phyloP scores from a whole-genome alignment of 208 protist genomes.

The Trypanosoma avium region DNA sequence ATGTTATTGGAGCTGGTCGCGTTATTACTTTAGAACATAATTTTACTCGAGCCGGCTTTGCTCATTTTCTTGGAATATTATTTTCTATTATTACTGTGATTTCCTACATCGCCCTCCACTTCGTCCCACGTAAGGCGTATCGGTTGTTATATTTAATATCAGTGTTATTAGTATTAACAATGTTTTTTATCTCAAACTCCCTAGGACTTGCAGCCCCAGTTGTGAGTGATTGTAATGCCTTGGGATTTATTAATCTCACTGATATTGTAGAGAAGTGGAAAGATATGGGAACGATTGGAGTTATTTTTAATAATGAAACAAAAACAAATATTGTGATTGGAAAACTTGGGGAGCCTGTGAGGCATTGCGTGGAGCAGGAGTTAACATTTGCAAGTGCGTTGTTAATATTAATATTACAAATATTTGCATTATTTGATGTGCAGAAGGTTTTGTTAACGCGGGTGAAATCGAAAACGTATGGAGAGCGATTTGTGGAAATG shows the following conservation, averaged over 20 bases:
- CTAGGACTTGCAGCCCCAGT: constrained; percentile 57
- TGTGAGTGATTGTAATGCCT: constrained; percentile 56
- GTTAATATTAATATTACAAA: constrained; percentile 53
- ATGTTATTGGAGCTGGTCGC: constrained; percentile 53
- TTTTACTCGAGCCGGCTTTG: constrained; percentile 59
- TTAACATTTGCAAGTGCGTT: constrained; percentile 61
- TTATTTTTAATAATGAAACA: constrained; percentile 22
- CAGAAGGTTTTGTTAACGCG: constrained; percentile 73
- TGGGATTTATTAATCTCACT: constrained; percentile 27
- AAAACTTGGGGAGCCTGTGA: constrained; percentile 49
- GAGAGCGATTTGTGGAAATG: constrained; percentile 83
- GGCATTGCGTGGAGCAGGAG: constrained; percentile 41
- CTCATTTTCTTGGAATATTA: constrained; percentile 74
- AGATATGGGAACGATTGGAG: constrained; percentile 6
- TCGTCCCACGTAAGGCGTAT: constrained; percentile 76
- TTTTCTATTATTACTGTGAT: constrained; percentile 51
- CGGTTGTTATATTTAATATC: constrained; percentile 81
- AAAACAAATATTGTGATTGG: constrained; percentile 41
- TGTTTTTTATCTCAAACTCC: constrained; percentile 67
- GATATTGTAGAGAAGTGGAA: constrained; percentile 25
- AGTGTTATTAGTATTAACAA: constrained; percentile 47
- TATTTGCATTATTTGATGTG: constrained; percentile 79
- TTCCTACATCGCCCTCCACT: constrained; percentile 72
- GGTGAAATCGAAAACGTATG: constrained; percentile 84
- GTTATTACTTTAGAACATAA: constrained; percentile 52